Conservation (phyloP, 2,329 filamentous ascomycete species). For the Sporothrix schenckii region DNA sequence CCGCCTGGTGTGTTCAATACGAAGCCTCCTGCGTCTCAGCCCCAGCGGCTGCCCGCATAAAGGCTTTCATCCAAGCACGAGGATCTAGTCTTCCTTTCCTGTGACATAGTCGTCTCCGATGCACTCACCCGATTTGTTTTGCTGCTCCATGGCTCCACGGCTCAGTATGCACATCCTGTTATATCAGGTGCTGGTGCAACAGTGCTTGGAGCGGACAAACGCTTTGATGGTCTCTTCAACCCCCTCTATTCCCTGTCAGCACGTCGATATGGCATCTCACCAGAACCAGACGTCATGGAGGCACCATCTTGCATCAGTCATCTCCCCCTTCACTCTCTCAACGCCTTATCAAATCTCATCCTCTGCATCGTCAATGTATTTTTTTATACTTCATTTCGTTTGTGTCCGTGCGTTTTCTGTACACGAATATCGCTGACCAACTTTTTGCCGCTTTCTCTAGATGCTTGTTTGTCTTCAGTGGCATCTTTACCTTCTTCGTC, state of each 20-base stretch:
- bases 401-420: background rate
- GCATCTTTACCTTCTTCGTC: constrained; percentile 86
- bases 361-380: constrained; percentile 37
- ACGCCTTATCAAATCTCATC: constrained; percentile 37
- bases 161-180: too few species aligned
- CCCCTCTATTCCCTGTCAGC: too few species aligned
- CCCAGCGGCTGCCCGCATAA: constrained; percentile 23
- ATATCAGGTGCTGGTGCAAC: too few species aligned
- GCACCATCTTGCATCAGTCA: background rate
- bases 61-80: constrained; percentile 9
- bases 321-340: constrained; percentile 12
- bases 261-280: too few species aligned
- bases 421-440: constrained; percentile 41
- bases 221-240: too few species aligned
- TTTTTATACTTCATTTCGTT: constrained; percentile 27
- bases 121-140: too few species aligned
- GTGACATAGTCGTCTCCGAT: background rate
- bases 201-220: too few species aligned
- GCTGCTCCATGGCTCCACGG: too few species aligned
- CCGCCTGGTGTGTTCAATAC: constrained; percentile 2
- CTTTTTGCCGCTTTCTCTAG: constrained; percentile 47
- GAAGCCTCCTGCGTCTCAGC: constrained; percentile 21
- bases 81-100: background rate
- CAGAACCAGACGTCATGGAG: too few species aligned
- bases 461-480: constrained; percentile 76